Conservation (phyloP, 306 rosid genomes). For the Gillenia trifoliata region DNA sequence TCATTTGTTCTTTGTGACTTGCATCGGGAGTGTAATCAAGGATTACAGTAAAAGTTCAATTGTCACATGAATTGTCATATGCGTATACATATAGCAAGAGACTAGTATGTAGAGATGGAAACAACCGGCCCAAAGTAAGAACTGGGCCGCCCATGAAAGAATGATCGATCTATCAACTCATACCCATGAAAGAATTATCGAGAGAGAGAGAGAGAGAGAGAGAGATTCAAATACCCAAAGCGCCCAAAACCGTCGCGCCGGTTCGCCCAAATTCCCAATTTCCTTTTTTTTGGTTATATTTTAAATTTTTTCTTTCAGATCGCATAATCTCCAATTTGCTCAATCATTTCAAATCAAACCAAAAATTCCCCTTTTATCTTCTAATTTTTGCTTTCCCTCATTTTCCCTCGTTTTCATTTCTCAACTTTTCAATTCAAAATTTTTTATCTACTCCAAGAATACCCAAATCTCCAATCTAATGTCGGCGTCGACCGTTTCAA, state of each 20-base stretch:
- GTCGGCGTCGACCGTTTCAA: slow-evolving; percentile 95
- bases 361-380: neutral
- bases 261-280: neutral
- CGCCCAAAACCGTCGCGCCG: slow-evolving; percentile 2
- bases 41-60: too few species aligned
- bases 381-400: neutral
- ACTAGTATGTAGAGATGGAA: too few species aligned
- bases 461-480: slow-evolving; percentile 23
- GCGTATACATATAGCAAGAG: too few species aligned
- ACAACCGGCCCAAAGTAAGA: neutral
- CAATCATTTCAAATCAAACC: neutral
- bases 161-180: too few species aligned
- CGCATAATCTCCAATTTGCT: neutral
- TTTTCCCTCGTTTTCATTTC: neutral
- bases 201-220: too few species aligned
- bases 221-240: neutral
- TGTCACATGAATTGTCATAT: too few species aligned
- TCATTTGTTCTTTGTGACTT: too few species aligned
- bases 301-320: too few species aligned
- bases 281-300: neutral
- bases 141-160: neutral
- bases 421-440: neutral
- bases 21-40: too few species aligned
- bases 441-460: neutral
- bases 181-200: too few species aligned